A percentile compares a stretch with the other conserved stretches of the same genome.
Evolutionary conservation across 495 filamentous ascomycete species (phyloP).

Genomic region (Penicillium verhagenii): DNA sequence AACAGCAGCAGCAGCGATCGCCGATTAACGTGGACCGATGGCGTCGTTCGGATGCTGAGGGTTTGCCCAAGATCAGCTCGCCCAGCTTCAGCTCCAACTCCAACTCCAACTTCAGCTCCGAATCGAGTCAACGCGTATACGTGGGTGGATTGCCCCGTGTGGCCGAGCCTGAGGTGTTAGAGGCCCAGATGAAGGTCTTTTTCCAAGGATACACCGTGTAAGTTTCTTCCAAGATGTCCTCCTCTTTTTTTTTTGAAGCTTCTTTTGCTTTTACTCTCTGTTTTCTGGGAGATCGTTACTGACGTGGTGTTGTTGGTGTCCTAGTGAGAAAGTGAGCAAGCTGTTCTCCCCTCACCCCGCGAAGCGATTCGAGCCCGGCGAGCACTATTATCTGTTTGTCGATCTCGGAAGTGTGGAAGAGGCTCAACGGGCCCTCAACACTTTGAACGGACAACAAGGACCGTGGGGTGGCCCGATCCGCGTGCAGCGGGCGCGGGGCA

Average conservation of each 20-base stretch:
- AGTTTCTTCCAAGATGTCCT: not conserved
- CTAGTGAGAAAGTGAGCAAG: conserved; percentile 59
- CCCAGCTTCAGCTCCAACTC: too few relatives aligned
- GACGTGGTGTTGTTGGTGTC: not conserved
- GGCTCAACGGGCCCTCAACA: conserved; percentile 48
- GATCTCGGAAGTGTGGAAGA: conserved; percentile 59
- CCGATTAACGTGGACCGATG: conserved; percentile 29
- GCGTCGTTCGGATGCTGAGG: conserved; percentile 21
- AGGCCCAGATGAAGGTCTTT: conserved; percentile 53
- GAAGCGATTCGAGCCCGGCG: conserved; percentile 49
- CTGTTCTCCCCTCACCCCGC: conserved; percentile 57
- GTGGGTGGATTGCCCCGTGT: conserved; percentile 62
- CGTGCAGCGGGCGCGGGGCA: conserved; percentile 40
- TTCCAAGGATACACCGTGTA: conserved; percentile 59
- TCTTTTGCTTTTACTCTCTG: too few relatives aligned
- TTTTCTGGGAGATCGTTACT: too few relatives aligned
- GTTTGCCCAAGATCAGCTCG: conserved; percentile 12
- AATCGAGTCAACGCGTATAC: conserved; percentile 57
- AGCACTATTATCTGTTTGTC: conserved; percentile 68
- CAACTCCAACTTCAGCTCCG: conserved; percentile 20
- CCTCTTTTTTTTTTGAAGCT: too few relatives aligned
- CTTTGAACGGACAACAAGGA: conserved; percentile 37
- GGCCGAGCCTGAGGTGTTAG: conserved; percentile 52
- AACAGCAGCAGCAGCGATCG: not conserved
- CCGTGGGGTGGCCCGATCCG: conserved; percentile 50